A percentile compares a stretch with the other conserved stretches of the same genome.
These are phyloP conservation scores for Picochlorum sp. DNA, from an alignment of 139 green algal species.

Conservation along the genomic window DNA sequence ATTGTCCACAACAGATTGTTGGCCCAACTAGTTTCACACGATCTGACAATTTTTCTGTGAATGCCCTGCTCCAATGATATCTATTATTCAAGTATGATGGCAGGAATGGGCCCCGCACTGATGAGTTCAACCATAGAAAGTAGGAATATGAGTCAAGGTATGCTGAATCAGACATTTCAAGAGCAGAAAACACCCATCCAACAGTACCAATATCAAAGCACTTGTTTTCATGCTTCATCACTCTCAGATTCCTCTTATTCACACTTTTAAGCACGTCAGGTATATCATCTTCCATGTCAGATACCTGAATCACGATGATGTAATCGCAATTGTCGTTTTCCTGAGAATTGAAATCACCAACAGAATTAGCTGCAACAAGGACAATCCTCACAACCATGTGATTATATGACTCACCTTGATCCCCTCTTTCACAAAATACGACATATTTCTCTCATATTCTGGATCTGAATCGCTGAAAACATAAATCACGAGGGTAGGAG, in stretches of 20 bases:
- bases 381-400: background rate
- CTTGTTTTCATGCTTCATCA: conserved; percentile 56
- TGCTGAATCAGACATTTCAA: background rate
- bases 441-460: conserved; percentile 60
- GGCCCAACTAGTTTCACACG: conserved; percentile 45
- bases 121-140: conserved; percentile 46
- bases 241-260: conserved; percentile 51
- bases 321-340: conserved; percentile 53
- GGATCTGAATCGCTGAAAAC: conserved; percentile 62
- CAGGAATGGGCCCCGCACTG: conserved; percentile 40
- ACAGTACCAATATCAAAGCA: conserved; percentile 78
- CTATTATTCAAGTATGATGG: conserved; percentile 30
- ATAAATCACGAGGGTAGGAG: conserved; percentile 60
- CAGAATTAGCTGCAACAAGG: background rate
- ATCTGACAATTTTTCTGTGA: conserved; percentile 24
- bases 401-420: conserved; percentile 17
- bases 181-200: conserved; percentile 52
- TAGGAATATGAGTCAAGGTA: conserved; percentile 11
- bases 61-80: conserved; percentile 33
- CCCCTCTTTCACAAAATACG: conserved; percentile 59
- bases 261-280: conserved; percentile 13
- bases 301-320: conserved; percentile 53
- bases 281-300: conserved; percentile 5
- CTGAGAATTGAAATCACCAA: background rate
- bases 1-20: conserved; percentile 38